Evolutionary conservation across 768 basidiomycete species (phyloP), one percentile per base, ranked within the genome.

Genomic region (Dictyophora rubrovolvata): DNA sequence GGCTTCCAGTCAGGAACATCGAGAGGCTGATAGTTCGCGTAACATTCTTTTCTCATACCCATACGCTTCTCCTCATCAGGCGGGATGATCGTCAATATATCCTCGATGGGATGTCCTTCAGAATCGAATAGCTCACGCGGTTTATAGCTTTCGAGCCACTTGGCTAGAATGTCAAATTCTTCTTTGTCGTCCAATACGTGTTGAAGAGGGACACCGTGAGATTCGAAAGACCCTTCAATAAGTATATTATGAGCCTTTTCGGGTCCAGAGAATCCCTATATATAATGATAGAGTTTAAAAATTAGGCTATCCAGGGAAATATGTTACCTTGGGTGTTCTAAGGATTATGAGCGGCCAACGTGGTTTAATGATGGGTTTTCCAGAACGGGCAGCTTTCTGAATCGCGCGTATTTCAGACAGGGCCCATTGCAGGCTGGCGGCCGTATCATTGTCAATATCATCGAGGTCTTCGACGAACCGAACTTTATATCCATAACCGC

Each of bases 161-260:
- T 64, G 63, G 85, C 78, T 34, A 96, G 77, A 10, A 78, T 67
- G 0, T 65, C 64, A 59, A 91, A 82, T 64, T 93, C 83, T 58
- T 81, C 80, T 7, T 72, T 67, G 56, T 82, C 79, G 0, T 77
- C 84, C 69, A 84, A 85, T 1, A 86, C 85, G 11, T 73, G 73
- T 1, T 90, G 86, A 17, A 95, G 79, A 5, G 93, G 92, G 1
- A 95, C 91, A 72, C 95, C 93, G 68, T 96, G 92, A 0, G 92
- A 79, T 60, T 78, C 82, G 79, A 87, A 94, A 20, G 86, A 88
- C 49, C 87, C 87, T 66, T 89, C 88, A 54, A 93, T 79, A 59
- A 79, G 80, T 61, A 87, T 80, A n/a, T 83, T 87, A 54, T 81
- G 76, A 28, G 87, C 68, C 20, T 71, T 63, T 63, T 83, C 83